These are phyloP conservation scores for Myrica gale DNA, from an alignment of 306 rosid genomes.

Conservation along the genomic window DNA sequence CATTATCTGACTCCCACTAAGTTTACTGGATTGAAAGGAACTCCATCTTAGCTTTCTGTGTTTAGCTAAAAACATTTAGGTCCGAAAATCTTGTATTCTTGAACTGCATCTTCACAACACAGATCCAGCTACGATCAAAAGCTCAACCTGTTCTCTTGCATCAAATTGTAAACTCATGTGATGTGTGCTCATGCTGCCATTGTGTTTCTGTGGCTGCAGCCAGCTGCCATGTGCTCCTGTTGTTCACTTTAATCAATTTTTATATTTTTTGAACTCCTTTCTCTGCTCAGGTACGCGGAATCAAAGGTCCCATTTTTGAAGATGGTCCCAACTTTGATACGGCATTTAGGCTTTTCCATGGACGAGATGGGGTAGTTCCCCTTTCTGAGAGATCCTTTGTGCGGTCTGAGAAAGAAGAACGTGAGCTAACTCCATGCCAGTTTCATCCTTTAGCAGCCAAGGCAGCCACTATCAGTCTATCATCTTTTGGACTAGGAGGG, in stretches of 20 bases:
- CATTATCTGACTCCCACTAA: conserved; percentile 7
- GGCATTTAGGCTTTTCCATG: conserved; percentile 96
- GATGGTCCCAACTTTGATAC: conserved; percentile 94
- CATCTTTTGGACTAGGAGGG: conserved; percentile 91
- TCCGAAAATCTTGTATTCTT: conserved; percentile 15
- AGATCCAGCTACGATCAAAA: not conserved
- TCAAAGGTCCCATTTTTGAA: conserved; percentile 97
- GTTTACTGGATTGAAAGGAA: not conserved
- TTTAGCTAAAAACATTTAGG: not conserved
- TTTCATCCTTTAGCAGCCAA: conserved; percentile 95
- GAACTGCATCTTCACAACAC: conserved; percentile 18
- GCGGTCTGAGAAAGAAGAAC: conserved; percentile 48
- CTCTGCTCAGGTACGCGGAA: conserved; percentile 59
- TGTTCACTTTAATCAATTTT: conserved; percentile 20
- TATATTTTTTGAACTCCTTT: conserved; percentile 5
- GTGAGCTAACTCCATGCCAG: conserved; percentile 47
- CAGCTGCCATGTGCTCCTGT: conserved; percentile 7
- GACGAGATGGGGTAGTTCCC: conserved; percentile 93
- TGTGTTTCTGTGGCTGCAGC: not conserved
- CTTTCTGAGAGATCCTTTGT: conserved; percentile 61
- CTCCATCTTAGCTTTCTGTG: not conserved
- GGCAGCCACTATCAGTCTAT: conserved; percentile 96
- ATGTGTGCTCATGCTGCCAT: conserved; percentile 2
- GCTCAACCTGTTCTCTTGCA: not conserved
- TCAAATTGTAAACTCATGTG: conserved; percentile 3